These are phyloP conservation scores for Angophora floribunda DNA, from an alignment of 345 rosid species.

Conservation along the genomic window DNA sequence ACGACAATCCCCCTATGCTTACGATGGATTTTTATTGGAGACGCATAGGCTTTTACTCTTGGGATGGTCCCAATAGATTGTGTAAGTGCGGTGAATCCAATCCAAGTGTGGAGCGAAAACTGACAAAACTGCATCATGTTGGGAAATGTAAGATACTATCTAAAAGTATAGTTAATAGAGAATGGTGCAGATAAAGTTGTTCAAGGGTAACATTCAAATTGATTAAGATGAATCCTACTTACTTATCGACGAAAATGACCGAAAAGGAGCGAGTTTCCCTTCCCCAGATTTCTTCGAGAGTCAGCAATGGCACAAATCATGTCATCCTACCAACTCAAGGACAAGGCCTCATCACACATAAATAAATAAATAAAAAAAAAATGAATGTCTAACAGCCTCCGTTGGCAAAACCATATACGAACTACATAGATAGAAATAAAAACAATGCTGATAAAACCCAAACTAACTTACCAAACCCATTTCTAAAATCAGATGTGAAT, in stretches of 20 bases:
- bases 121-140: neutral
- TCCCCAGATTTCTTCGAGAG: neutral
- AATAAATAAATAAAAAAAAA: neutral
- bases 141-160: neutral
- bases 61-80: neutral
- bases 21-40: neutral
- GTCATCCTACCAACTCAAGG: neutral
- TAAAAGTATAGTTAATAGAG: neutral
- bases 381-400: neutral
- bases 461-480: neutral
- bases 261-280: neutral
- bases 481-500: neutral
- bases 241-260: neutral
- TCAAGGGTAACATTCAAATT: neutral
- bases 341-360: neutral
- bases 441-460: neutral
- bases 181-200: neutral
- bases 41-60: neutral
- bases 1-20: rapidly evolving
- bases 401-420: neutral
- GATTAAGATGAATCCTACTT: neutral
- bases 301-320: neutral
- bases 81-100: neutral
- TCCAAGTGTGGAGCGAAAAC: neutral
- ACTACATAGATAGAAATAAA: neutral